A percentile compares a stretch with the other conserved stretches of the same genome.
These are phyloP conservation scores for Rhynchosporium agropyri DNA, from an alignment of 2,329 filamentous ascomycete genomes.

Conservation along the genomic window DNA sequence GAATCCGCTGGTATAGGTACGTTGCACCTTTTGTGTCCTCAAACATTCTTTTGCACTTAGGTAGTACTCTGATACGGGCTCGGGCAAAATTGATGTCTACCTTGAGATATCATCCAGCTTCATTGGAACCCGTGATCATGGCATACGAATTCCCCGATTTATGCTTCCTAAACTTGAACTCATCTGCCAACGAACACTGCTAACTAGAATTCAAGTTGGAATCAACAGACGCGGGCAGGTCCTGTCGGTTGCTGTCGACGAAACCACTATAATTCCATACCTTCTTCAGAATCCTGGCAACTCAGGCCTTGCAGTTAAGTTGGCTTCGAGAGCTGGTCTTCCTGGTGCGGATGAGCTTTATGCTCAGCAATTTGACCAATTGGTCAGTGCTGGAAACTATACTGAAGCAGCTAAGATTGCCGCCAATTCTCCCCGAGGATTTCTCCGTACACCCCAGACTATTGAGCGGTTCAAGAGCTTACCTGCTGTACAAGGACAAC, in stretches of 20 bases:
- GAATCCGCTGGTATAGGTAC: constrained; percentile 75
- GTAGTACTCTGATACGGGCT: neutral
- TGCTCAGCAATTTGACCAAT: constrained; percentile 86
- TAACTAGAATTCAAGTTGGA: constrained; percentile 55
- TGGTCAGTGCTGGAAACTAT: constrained; percentile 79
- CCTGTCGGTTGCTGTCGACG: constrained; percentile 89
- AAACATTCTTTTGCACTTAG: neutral
- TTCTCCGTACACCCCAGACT: constrained; percentile 90
- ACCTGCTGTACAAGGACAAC: constrained; percentile 77
- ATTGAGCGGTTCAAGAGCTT: constrained; percentile 95
- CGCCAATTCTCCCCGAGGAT: constrained; percentile 93
- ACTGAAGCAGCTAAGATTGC: constrained; percentile 92
- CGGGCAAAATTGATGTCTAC: too few relatives aligned
- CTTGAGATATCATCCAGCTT: too few relatives aligned
- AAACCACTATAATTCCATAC: constrained; percentile 88
- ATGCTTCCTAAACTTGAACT: neutral
- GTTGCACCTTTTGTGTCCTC: neutral
- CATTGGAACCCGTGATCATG: too few relatives aligned
- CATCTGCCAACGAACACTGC: neutral
- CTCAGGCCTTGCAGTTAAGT: constrained; percentile 89
- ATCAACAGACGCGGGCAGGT: constrained; percentile 99
- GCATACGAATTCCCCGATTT: too few relatives aligned
- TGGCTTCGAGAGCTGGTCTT: constrained; percentile 90
- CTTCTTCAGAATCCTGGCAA: constrained; percentile 96
- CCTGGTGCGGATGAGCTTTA: constrained; percentile 94